Base-by-base conservation (phyloP, 805 yeast species). In the Suhomyces xylopsoci region DNA sequence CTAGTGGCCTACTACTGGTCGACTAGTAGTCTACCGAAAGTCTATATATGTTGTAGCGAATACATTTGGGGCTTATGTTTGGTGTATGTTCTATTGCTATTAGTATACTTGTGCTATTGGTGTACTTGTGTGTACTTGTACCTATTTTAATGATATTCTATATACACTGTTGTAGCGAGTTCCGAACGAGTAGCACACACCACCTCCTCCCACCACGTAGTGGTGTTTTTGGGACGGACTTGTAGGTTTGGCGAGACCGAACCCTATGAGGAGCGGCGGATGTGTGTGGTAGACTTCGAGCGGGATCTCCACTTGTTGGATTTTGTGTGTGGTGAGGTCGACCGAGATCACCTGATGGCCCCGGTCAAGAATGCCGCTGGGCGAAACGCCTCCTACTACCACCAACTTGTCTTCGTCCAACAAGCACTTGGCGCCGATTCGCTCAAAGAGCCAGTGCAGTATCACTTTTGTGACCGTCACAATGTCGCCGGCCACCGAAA, bases 121-220 rank as follows among this genome's bases (percentile, higher is more conserved):
- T 28, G 32, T 12, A 28, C 32, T 28, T 12, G 32, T 28, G 32
- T 26, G 22, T 20, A n/a, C n/a, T n/a, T 6, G 3, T 25, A 25
- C 6, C 28, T 26, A 26, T 2, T 36, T 8, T 17, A 17, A 19
- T 38, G 42, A 17, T 3, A 38, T 15, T 38, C 42, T 38, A 38
- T 63, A 70, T 2, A 58, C 61, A 2, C 55, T 51, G 55, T 65
- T 73, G 57, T 70, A 73, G 47, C 60, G 65, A 54, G 74, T 72
- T 0, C 96, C 96, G 69, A 88, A 89, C 0, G 92, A 87, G 58
- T 85, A 88, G 62, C 96, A 88, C 1, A 88, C 90, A 0, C 88
- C 92, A 3, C 96, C 96, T 3, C 96, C 93, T 7, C 85, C 87
- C 43, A 81, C 56, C 3, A 69, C 51, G 10, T 40, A 67, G 45